Percentiles rank a stretch among this genome's conserved stretches.
These are phyloP conservation scores for Trametes pubescens DNA, from an alignment of 1,284 basidiomycete species.

Conservation along the genomic window DNA sequence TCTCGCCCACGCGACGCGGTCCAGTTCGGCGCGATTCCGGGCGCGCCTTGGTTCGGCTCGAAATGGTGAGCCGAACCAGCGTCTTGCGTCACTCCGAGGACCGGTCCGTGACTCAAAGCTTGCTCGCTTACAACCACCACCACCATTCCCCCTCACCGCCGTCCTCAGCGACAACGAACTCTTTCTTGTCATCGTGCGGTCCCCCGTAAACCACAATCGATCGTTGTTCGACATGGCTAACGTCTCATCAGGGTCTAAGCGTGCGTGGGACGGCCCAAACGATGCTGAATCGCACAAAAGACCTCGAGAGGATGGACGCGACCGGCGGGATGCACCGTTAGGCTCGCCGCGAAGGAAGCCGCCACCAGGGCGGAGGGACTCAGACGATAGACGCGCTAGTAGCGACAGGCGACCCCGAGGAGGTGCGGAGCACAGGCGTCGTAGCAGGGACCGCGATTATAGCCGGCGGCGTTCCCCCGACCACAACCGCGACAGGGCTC, in stretches of 20 bases:
- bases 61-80: conserved; percentile 13
- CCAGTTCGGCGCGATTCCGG: neutral
- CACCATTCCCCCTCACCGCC: conserved; percentile 12
- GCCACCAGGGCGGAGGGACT: conserved; percentile 48
- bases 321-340: conserved; percentile 82
- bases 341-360: conserved; percentile 46
- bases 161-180: conserved; percentile 31
- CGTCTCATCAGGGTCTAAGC: conserved; percentile 83
- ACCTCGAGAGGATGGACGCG: conserved; percentile 65
- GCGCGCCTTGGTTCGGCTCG: conserved; percentile 17
- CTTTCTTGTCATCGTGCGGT: conserved; percentile 72
- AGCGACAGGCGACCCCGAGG: conserved; percentile 45
- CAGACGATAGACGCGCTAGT: conserved; percentile 41
- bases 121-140: conserved; percentile 25
- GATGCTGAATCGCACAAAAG: conserved; percentile 59
- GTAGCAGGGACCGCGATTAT: conserved; percentile 45
- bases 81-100: conserved; percentile 1
- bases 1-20: conserved; percentile 23
- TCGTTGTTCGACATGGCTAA: conserved; percentile 75
- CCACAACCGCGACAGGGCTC: conserved; percentile 48
- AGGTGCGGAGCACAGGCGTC: conserved; percentile 42
- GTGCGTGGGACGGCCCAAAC: conserved; percentile 69
- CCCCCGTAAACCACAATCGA: conserved; percentile 72
- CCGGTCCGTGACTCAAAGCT: conserved; percentile 18
- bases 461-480: conserved; percentile 46